Conservation (phyloP, 352 stramenopile species). For the Phytopythium mirpurense region DNA sequence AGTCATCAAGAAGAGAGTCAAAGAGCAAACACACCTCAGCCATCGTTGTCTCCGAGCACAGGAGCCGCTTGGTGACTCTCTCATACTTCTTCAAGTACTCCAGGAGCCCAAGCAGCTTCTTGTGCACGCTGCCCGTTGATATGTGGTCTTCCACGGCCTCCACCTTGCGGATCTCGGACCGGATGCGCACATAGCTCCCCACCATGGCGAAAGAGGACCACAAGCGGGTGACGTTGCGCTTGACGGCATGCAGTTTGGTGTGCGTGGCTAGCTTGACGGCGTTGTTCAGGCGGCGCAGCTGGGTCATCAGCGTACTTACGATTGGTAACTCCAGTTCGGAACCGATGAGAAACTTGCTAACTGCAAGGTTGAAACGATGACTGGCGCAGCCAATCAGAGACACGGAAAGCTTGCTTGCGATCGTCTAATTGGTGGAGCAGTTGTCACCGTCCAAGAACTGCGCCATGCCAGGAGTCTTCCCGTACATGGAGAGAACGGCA, state of each 20-base stretch:
- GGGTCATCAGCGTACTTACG: background rate
- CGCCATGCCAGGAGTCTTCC: background rate
- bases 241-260: background rate
- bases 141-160: conserved; percentile 3
- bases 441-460: conserved; percentile 10
- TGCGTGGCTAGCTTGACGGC: background rate
- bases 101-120: conserved; percentile 15
- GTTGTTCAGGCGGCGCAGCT: conserved; percentile 1
- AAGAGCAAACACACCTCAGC: background rate
- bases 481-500: background rate
- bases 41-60: background rate
- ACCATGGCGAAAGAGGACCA: conserved; percentile 2
- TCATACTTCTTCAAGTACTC: conserved; percentile 15
- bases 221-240: conserved; percentile 4
- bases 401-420: background rate
- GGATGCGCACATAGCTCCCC: conserved; percentile 4
- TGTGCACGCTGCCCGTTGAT: conserved; percentile 6
- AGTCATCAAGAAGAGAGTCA: background rate
- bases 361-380: conserved; percentile 6
- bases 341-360: background rate
- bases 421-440: conserved; percentile 3
- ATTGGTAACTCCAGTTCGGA: background rate
- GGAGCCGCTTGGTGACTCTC: conserved; percentile 6
- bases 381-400: conserved; percentile 4
- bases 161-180: background rate